A percentile compares a stretch with the other conserved stretches of the same genome.
Evolutionary conservation across 2,329 filamentous ascomycete species (phyloP).

Genomic region (Penicillium sp.): DNA sequence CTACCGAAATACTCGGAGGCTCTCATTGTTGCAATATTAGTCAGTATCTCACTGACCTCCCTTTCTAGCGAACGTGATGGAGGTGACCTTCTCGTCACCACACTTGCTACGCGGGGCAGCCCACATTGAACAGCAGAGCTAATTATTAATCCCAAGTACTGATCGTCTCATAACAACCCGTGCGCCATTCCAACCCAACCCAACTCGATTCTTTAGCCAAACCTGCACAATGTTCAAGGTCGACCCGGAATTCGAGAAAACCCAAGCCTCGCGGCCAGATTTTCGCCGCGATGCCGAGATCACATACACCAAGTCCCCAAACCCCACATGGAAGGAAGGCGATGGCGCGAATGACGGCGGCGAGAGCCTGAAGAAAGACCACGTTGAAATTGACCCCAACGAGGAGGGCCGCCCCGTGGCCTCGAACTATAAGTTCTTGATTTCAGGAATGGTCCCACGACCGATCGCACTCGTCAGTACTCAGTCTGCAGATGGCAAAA

Average conservation of each 20-base stretch:
- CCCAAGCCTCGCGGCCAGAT: conserved; percentile 44
- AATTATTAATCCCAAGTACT: conserved; percentile 3
- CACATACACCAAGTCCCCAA: conserved; percentile 42
- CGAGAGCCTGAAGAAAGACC: conserved; percentile 52
- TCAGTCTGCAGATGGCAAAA: conserved; percentile 58
- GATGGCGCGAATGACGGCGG: conserved; percentile 47
- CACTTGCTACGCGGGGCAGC: conserved; percentile 1
- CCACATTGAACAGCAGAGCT: not conserved
- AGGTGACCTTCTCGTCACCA: not conserved
- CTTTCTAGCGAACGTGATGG: not conserved
- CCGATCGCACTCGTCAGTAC: conserved; percentile 69
- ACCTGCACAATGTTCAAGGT: conserved; percentile 27
- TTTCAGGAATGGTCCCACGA: conserved; percentile 76
- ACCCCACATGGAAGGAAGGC: conserved; percentile 44
- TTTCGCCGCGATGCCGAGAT: conserved; percentile 36
- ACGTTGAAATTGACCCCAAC: conserved; percentile 80
- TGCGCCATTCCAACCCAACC: not conserved
- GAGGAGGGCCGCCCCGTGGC: conserved; percentile 63
- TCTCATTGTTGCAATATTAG: not conserved
- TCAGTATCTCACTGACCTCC: conserved; percentile 4
- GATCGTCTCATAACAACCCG: not conserved
- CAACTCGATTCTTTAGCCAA: conserved; percentile 17
- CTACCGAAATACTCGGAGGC: not conserved
- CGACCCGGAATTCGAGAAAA: conserved; percentile 35
- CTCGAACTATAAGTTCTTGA: conserved; percentile 90